Evolutionary conservation across 1,139 yeast genomes (phyloP).

Genomic region (Pichia inconspicua): DNA sequence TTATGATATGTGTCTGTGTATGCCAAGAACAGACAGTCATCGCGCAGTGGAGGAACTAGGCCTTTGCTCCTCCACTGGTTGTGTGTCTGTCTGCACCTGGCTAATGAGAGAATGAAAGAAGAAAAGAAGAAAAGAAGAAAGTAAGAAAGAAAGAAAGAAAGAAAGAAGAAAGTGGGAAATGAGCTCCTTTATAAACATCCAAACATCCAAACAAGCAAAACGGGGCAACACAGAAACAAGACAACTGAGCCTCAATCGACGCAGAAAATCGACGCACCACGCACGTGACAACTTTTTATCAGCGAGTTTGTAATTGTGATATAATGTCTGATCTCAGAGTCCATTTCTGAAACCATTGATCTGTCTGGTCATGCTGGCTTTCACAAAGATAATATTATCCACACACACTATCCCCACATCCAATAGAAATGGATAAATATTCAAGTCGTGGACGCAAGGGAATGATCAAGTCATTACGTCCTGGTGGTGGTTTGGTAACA

Average conservation of each 20-base stretch:
- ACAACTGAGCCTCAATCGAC: too few species aligned
- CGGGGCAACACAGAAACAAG: too few species aligned
- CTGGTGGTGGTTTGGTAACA: constrained; percentile 4
- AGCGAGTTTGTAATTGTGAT: too few species aligned
- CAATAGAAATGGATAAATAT: background rate
- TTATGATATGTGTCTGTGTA: background rate
- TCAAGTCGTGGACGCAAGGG: constrained; percentile 7
- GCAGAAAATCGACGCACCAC: too few species aligned
- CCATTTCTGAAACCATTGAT: too few species aligned
- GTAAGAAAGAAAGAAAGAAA: background rate
- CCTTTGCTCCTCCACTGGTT: background rate
- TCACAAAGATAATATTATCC: too few species aligned
- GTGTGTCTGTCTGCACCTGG: background rate
- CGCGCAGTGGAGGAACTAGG: background rate
- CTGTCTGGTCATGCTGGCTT: too few species aligned
- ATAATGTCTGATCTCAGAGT: too few species aligned
- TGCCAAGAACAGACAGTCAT: background rate
- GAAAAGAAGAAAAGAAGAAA: background rate
- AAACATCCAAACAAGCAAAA: too few species aligned
- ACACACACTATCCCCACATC: background rate
- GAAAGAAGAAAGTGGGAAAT: too few species aligned
- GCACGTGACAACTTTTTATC: too few species aligned
- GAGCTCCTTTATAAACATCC: too few species aligned
- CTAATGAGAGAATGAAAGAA: background rate
- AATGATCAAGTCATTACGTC: constrained; percentile 25